phyloP scores from a whole-genome alignment of 257 asterid genomes.

The Rehmannia glutinosa region DNA sequence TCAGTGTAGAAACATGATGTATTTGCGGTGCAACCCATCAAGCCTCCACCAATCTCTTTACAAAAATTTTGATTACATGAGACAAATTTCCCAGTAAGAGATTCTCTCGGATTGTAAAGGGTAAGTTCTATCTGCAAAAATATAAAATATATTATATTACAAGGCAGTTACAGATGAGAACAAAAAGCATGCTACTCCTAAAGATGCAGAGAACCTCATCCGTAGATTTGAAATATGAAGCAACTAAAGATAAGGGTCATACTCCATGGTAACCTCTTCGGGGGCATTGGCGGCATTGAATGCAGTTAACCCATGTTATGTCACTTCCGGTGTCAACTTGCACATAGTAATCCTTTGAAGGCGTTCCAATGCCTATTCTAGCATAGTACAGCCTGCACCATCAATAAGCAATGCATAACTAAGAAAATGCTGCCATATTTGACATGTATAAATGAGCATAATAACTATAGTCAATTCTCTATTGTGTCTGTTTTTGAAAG shows the following conservation, averaged over 20 bases:
- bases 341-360: slow-evolving; percentile 87
- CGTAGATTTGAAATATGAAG: background rate
- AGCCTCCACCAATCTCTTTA: slow-evolving; percentile 59
- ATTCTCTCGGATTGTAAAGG: slow-evolving; percentile 67
- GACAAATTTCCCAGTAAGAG: slow-evolving; percentile 63
- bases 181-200: background rate
- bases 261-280: slow-evolving; percentile 89
- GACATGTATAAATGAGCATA: slow-evolving; percentile 1
- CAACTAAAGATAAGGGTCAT: slow-evolving; percentile 36
- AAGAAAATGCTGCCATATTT: slow-evolving; percentile 10
- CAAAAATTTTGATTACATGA: slow-evolving; percentile 64
- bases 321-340: slow-evolving; percentile 99
- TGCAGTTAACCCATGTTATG: slow-evolving; percentile 95
- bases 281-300: slow-evolving; percentile 86
- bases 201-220: slow-evolving; percentile 4
- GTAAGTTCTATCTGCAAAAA: slow-evolving; percentile 80
- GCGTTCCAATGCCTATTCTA: slow-evolving; percentile 93
- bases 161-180: slow-evolving; percentile 14
- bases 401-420: slow-evolving; percentile 21
- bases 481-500: background rate
- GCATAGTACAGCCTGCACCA: slow-evolving; percentile 92
- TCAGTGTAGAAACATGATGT: slow-evolving; percentile 82
- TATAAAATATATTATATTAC: slow-evolving; percentile 17
- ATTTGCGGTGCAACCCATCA: slow-evolving; percentile 60
- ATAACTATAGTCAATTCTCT: background rate